Evolutionary conservation across 257 asterid genomes (phyloP), one percentile per base, ranked within the genome.

Genomic region (Lantana camara): DNA sequence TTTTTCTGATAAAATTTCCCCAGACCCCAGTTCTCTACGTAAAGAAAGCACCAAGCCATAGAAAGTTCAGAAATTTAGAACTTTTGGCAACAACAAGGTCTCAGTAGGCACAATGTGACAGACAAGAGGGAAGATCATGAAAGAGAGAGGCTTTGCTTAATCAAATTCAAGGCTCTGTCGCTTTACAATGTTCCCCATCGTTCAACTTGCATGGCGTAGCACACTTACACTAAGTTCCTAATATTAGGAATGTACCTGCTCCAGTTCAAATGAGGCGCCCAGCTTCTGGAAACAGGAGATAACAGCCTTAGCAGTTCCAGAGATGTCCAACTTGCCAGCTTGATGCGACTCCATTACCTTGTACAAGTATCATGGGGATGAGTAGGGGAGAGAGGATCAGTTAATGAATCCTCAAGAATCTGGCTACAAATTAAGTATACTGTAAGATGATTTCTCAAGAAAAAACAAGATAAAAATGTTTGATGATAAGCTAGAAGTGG

Each of bases 271-370:
- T 20, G 87, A 71, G 57, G 83, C 95, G 0, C 99, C 97, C 44
- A 94, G 75, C 76, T 86, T 88, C 89, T 88, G 80, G 77, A 94
- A 94, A 79, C 95, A 94, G 38, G 97, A 80, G 75, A 94, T 84
- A 64, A 93, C 97, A 66, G 94, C 92, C 80, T 90, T 90, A 45
- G 96, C 97, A 63, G 99, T 94, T 73, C 96, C 99, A 75, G 99
- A 94, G 22, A 82, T 60, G 66, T 90, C 97, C 89, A 84, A 69
- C 77, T 94, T 93, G 68, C 96, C 73, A 50, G 95, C 90, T 83
- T 94, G 99, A 80, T 94, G 99, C 0, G 99, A 94, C 81, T 94
- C 97, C 89, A 83, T 80, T 75, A 94, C 97, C 97, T 90, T n/a
- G n/a, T n/a, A 34, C 45, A 52, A 53, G 62, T 40, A 38, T 59